Evolutionary conservation across 371 early-diverging fungal genomes (phyloP).

Genomic region (Phascolomyces articulosus): DNA sequence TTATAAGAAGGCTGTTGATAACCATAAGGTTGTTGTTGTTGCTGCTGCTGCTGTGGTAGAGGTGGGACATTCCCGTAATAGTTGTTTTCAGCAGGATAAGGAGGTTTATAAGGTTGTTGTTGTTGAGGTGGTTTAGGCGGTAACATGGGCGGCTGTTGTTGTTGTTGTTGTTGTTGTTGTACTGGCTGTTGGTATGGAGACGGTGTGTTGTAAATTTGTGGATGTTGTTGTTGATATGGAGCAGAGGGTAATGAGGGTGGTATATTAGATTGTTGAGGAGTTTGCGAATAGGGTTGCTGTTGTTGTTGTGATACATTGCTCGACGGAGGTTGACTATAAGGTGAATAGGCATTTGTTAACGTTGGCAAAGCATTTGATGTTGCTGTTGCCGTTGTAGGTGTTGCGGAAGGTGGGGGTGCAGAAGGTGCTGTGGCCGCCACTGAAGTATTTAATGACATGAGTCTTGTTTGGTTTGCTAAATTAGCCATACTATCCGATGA

Average conservation of each 20-base stretch:
- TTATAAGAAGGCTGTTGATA: background rate
- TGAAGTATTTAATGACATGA: background rate
- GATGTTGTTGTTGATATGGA: slow-evolving; percentile 1
- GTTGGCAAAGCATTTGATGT: background rate
- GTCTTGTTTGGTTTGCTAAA: slow-evolving; percentile 1
- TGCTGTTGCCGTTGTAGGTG: background rate
- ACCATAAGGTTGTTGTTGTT: background rate
- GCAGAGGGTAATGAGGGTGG: background rate
- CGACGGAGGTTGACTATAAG: slow-evolving; percentile 4
- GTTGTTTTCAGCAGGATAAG: slow-evolving; percentile 1
- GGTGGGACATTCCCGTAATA: background rate
- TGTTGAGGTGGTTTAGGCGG: slow-evolving; percentile 3
- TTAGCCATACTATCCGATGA: background rate
- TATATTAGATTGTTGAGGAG: background rate
- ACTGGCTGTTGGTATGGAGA: background rate
- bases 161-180: slow-evolving; percentile 2
- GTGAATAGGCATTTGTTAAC: background rate
- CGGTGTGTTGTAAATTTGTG: background rate
- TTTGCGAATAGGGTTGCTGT: background rate
- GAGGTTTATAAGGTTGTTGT: background rate
- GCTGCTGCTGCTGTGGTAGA: too few relatives aligned
- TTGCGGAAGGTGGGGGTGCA: background rate
- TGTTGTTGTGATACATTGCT: background rate
- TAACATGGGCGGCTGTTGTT: slow-evolving; percentile 3
- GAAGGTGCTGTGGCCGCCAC: background rate